Evolutionary conservation across 495 filamentous ascomycete genomes (phyloP), one percentile per base, ranked within the genome.

Genomic region (Tuber aestivum): DNA sequence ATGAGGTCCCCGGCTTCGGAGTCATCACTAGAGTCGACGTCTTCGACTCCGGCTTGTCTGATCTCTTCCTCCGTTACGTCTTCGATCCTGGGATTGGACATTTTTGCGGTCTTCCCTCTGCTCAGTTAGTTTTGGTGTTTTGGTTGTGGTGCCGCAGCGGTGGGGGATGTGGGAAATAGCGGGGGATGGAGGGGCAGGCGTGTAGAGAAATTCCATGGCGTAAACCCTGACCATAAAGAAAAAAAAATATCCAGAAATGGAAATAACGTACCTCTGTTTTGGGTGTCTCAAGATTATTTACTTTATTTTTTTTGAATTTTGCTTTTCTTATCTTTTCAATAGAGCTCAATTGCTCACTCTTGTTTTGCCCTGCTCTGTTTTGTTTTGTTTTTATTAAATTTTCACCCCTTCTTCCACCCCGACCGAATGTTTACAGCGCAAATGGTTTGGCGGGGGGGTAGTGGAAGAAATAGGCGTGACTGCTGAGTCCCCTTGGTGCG

Each of bases 81-180:
- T 88, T 98, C 95, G 84, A 99, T 91, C 84, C 95, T 93, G 85
- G 96, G 92, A 87, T 97, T 95, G 82, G 96, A 92, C 95, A 99
- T 99, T n/a, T n/a, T 56, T 65, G 27, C 16, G n/a, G n/a, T n/a
- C n/a, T n/a, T n/a, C n/a, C n/a, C n/a, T n/a, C 23, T 65, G n/a
- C 12, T 44, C 12, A 3, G 56, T 32, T 16, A 6, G n/a, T 32
- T 65, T 65, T 65, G 27, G n/a, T 65, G n/a, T 12, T 18, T 61
- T 14, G n/a, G 56, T 65, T 27, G 27, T 32, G 56, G 56, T 27
- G n/a, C 18, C n/a, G 56, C 16, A 0, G 56, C 6, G 10, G 50
- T 56, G 50, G n/a, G 23, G 50, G 50, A 56, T 10, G 9, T 12
- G 56, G n/a, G n/a, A 27, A 23, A 32, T 65, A 65, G 56, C n/a